Evolutionary conservation across 345 rosid species (phyloP).

Genomic region (Noccaea bulbosa): DNA sequence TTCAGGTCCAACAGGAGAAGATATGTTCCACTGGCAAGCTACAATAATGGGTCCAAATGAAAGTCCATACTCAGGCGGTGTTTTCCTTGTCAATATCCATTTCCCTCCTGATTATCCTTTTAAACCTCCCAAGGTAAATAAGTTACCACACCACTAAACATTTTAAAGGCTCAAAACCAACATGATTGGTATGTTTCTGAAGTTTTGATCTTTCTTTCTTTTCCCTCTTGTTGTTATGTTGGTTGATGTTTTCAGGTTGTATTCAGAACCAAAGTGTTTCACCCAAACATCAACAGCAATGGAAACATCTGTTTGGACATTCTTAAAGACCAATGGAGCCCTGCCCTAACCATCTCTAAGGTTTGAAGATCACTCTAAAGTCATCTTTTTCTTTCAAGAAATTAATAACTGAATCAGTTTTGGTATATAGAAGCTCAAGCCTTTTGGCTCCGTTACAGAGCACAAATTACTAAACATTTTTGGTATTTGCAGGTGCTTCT

Average conservation of each 20-base stretch:
- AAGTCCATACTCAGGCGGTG: slow-evolving; percentile 72
- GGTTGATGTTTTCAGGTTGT: slow-evolving; percentile 49
- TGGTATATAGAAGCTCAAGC: background rate
- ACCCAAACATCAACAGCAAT: slow-evolving; percentile 66
- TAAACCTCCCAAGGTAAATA: slow-evolving; percentile 67
- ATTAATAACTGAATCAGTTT: no score
- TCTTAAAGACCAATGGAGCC: slow-evolving; percentile 78
- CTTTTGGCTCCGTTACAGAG: background rate
- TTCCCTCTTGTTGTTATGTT: background rate
- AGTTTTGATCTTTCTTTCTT: background rate
- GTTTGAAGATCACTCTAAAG: slow-evolving; percentile 26
- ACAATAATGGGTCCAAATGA: slow-evolving; percentile 71
- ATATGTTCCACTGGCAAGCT: slow-evolving; percentile 80
- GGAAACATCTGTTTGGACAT: slow-evolving; percentile 71
- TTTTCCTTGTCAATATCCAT: slow-evolving; percentile 65
- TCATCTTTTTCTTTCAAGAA: no score
- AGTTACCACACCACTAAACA: background rate
- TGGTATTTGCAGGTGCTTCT: slow-evolving; percentile 54
- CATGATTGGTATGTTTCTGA: background rate
- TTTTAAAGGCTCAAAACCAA: background rate
- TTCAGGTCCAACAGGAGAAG: slow-evolving; percentile 66
- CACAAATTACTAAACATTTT: slow-evolving; percentile 17
- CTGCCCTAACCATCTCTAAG: slow-evolving; percentile 73
- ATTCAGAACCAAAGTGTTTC: slow-evolving; percentile 67
- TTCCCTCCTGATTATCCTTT: slow-evolving; percentile 75